Base-by-base conservation (phyloP, 2,329 filamentous ascomycete genomes). In the Talaromyces sp. region DNA sequence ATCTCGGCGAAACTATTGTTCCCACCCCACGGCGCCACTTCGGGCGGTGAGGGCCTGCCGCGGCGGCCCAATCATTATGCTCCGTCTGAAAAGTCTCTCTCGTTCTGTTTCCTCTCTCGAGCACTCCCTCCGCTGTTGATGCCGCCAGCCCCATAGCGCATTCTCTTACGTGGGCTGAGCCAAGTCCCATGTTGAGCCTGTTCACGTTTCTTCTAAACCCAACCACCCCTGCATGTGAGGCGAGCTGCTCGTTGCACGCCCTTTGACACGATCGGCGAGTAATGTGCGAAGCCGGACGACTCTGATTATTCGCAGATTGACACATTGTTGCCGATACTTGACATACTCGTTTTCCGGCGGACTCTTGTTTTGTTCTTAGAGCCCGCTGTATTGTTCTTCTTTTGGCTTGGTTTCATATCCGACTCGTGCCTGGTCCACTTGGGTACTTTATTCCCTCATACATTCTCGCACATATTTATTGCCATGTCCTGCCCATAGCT, bases 1-100 rank as follows among this genome's bases (percentile, higher is more conserved):
- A 73, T 78, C 76, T 76, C 74, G 74, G 74, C 66, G 39, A 67
- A 72, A 74, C 67, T 2, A 14, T 35, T 63, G 2, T 47, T 57
- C 60, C 60, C 0, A 5, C 60, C 19, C 59, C 43, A 7, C 27
- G 7, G 35, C 43, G 57, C 57, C 57, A 60, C 57, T 49, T 37
- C 22, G 8, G 37, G 56, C 56, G 56, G 56, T 59, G 56, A 59
- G 56, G 16, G 9, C 22, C 19, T 22, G 47, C n/a, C 24, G 3
- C 47, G 2, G 27, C 9, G 50, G 31, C 50, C 52, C 52, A 56
- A 56, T 56, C 52, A 56, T 56, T 3, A 5, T 22, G n/a, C 31
- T 37, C n/a, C 7, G 14, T 35, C 33, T 24, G 9, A 56, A 56
- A 56, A 37, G 16, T 43, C 19, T n/a, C 22, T 37, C 9, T 31